Base-by-base conservation (phyloP, 2,329 filamentous ascomycete genomes). In the Sclerotinia nivalis region DNA sequence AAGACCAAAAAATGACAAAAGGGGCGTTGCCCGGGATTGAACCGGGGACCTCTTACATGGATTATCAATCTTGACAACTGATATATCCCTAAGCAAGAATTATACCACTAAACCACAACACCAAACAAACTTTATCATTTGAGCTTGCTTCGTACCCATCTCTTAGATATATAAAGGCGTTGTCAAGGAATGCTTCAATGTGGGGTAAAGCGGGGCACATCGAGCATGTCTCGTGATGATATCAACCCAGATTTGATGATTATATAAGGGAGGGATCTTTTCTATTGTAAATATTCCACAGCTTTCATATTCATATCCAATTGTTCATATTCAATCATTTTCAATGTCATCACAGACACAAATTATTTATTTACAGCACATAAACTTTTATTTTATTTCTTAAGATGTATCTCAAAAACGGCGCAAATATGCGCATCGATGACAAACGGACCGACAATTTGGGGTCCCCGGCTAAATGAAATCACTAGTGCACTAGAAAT, bases 101-200 rank as follows among this genome's bases (percentile, higher is more conserved):
- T 69, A 69, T 69, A 69, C 67, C 67, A 65, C 67, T 69, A 69
- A 69, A 69, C 67, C 67, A 69, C 59, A 65, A 65, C 59, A 69
- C 59, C 59, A 2, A 0, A 5, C 1, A 40, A 9, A 20, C 7
- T 15, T 15, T 2, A 18, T 43, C 3, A 7, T 34, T 34, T 34
- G 34, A 34, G 7, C 5, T 1, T 34, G 6, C 34, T 7, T 7
- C 5, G 4, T 3, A 5, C 7, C 3, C 5, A 18, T 2, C 9
- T n/a, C 9, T 22, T 18, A 31, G 31, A 2, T 8, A 8, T 45
- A 45, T 13, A 13, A 45, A 45, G 43, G 12, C 40, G 5, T 7
- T 34, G 20, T 43, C 9, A 31, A 22, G 22, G 37, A 28, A 18
- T 22, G 2, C 18, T 45, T 10, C 12, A 1, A 28, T 20, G n/a